Conservation (phyloP, 2,329 filamentous ascomycete species). For the Ambrosiella cleistominuta region DNA sequence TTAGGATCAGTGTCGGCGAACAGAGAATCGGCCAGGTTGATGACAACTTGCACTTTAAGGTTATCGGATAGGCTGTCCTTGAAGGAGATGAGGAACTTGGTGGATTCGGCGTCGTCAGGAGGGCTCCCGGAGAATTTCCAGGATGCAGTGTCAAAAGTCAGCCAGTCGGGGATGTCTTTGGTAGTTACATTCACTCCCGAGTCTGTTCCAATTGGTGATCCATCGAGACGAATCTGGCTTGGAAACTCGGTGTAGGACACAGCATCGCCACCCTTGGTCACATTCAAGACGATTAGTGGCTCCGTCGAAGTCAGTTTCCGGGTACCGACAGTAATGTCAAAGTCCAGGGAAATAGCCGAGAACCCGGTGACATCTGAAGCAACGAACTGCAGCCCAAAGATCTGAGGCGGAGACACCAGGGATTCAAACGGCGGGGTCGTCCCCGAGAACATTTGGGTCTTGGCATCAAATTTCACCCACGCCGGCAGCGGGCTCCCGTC, state of each 20-base stretch:
- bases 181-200: constrained; percentile 34
- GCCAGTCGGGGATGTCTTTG: constrained; percentile 46
- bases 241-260: constrained; percentile 36
- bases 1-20: constrained; percentile 23
- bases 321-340: constrained; percentile 54
- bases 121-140: constrained; percentile 49
- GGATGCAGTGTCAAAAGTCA: constrained; percentile 44
- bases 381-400: constrained; percentile 53
- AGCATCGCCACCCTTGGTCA: constrained; percentile 29
- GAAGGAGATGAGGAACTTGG: constrained; percentile 45
- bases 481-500: constrained; percentile 71
- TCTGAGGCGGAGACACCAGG: constrained; percentile 49
- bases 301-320: constrained; percentile 51
- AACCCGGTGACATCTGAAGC: constrained; percentile 71
- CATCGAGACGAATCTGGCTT: constrained; percentile 39
- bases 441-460: constrained; percentile 50
- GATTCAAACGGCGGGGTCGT: constrained; percentile 47
- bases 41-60: constrained; percentile 35
- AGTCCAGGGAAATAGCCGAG: constrained; percentile 44
- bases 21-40: constrained; percentile 22
- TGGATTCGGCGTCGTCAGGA: constrained; percentile 36
- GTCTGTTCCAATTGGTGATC: constrained; percentile 27
- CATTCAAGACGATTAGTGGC: constrained; percentile 37
- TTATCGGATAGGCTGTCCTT: constrained; percentile 41
- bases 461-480: constrained; percentile 61